Conservation (phyloP, 2,329 filamentous ascomycete genomes). For the Colletotrichum horii region DNA sequence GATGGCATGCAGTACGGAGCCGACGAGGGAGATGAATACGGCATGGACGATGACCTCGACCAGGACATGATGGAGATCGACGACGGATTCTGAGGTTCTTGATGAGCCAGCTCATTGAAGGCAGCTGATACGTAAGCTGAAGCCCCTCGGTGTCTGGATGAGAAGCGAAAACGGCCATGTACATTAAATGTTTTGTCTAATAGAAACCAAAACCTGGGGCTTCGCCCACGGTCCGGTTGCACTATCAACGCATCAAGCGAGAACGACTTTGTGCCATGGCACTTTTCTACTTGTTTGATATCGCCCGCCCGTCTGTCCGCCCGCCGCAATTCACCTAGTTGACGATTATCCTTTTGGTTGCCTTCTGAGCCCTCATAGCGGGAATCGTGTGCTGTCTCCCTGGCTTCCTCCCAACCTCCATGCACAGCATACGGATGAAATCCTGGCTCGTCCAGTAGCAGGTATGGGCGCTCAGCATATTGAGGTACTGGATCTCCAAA, state of each 20-base stretch:
- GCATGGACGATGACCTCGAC: conserved; percentile 57
- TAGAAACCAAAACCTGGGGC: not conserved
- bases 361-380: conserved; percentile 64
- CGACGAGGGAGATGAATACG: conserved; percentile 47
- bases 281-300: no score
- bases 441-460: conserved; percentile 91
- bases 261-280: not conserved
- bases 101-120: not conserved
- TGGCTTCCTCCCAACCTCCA: conserved; percentile 80
- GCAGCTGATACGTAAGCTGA: not conserved
- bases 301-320: not conserved
- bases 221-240: not conserved
- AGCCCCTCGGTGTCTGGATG: not conserved
- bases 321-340: not conserved
- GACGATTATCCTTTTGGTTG: conserved; percentile 36
- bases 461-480: conserved; percentile 94
- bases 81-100: conserved; percentile 27
- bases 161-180: not conserved
- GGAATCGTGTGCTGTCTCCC: conserved; percentile 67
- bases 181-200: not conserved
- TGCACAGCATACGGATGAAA: conserved; percentile 87
- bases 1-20: conserved; percentile 26
- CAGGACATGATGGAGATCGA: conserved; percentile 60
- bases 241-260: not conserved
- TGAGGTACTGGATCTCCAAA: conserved; percentile 93